Percentiles rank a stretch among this genome's conserved stretches.
phyloP scores from a whole-genome alignment of 768 basidiomycete genomes.

The Lentinula guzmanii region DNA sequence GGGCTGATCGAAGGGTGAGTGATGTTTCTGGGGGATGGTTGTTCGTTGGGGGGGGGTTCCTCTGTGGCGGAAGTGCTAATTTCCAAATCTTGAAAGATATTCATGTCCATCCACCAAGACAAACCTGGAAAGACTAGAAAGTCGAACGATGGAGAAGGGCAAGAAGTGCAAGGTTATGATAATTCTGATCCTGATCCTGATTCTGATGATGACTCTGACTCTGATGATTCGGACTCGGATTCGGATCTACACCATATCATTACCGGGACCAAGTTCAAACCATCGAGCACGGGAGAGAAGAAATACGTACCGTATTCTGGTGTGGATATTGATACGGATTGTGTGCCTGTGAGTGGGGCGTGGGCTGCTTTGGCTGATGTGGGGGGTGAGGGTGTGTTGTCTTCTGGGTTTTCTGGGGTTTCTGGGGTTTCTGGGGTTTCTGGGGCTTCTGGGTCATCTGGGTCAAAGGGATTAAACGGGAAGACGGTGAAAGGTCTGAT shows the following conservation, averaged over 20 bases:
- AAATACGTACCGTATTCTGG: constrained; percentile 4
- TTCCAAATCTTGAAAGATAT: constrained; percentile 41
- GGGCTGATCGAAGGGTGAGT: constrained; percentile 77
- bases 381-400: constrained; percentile 6
- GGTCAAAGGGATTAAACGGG: too few species aligned
- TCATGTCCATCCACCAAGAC: constrained; percentile 77
- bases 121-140: constrained; percentile 24
- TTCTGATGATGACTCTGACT: too few species aligned
- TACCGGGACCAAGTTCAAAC: background rate
- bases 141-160: constrained; percentile 14
- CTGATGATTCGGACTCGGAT: constrained; percentile 15
- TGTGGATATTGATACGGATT: constrained; percentile 60
- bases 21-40: too few species aligned
- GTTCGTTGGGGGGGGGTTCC: too few species aligned
- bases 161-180: too few species aligned
- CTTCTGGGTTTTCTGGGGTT: too few species aligned
- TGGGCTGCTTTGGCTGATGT: constrained; percentile 63
- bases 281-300: background rate
- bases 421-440: too few species aligned
- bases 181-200: too few species aligned
- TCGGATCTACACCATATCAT: constrained; percentile 13
- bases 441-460: too few species aligned
- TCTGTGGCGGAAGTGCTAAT: background rate
- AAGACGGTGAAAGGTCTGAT: constrained; percentile 46
- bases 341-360: constrained; percentile 64